Conservation (phyloP, 768 basidiomycete species). For the Leccinum obscurum region DNA sequence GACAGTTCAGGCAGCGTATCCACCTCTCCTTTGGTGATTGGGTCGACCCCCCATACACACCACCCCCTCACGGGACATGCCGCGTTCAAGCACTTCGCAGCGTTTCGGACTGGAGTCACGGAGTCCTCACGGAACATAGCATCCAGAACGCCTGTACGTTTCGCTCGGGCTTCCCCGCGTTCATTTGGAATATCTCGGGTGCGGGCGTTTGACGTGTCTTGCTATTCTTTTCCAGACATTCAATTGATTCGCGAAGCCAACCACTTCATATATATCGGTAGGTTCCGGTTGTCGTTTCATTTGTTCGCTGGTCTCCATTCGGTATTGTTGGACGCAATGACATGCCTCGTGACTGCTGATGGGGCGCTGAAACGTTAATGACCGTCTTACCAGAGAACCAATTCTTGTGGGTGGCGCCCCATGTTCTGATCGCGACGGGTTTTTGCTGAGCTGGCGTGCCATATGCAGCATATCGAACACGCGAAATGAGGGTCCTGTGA, state of each 20-base stretch:
- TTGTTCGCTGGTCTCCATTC: neutral
- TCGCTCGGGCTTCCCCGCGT: neutral
- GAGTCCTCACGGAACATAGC: conserved; percentile 84
- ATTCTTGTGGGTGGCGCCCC: conserved; percentile 65
- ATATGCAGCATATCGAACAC: conserved; percentile 73
- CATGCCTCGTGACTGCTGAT: conserved; percentile 11
- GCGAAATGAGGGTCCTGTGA: conserved; percentile 58
- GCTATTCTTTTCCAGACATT: conserved; percentile 47
- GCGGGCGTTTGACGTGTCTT: conserved; percentile 3
- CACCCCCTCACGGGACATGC: conserved; percentile 51
- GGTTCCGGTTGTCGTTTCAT: conserved; percentile 27
- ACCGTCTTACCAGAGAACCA: conserved; percentile 60
- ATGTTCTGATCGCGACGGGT: neutral
- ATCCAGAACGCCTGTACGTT: conserved; percentile 91
- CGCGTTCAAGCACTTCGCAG: conserved; percentile 82
- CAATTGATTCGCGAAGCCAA: conserved; percentile 80
- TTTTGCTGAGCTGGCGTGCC: conserved; percentile 9
- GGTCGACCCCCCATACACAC: conserved; percentile 42
- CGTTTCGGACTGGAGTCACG: conserved; percentile 93
- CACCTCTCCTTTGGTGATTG: conserved; percentile 45
- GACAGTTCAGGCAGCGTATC: conserved; percentile 64
- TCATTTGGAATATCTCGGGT: neutral
- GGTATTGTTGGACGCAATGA: conserved; percentile 14
- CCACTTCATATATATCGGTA: conserved; percentile 92
- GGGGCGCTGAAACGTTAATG: conserved; percentile 1